Percentiles rank a stretch among this genome's conserved stretches.
Conservation (phyloP, 495 filamentous ascomycete genomes). For the Penicillium manginii region DNA sequence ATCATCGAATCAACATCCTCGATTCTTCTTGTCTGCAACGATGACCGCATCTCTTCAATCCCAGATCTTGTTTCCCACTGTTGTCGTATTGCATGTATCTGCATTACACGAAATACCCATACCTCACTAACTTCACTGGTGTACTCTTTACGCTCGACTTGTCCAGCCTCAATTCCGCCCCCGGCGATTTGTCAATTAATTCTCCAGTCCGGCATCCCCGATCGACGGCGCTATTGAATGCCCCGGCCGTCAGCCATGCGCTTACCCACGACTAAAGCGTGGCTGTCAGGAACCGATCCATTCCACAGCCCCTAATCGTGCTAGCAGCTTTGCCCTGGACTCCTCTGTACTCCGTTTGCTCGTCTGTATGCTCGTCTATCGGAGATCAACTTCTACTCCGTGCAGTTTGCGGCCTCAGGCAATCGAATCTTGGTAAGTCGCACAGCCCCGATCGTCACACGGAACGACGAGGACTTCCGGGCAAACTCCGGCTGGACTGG, state of each 20-base stretch:
- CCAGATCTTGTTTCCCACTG: slow-evolving; percentile 6
- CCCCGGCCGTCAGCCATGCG: slow-evolving; percentile 19
- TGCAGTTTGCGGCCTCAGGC: not conserved
- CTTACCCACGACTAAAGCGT: slow-evolving; percentile 22
- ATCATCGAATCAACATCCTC: not conserved
- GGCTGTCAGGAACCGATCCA: slow-evolving; percentile 25
- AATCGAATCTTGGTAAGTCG: slow-evolving; percentile 1
- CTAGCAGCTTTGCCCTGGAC: slow-evolving; percentile 10
- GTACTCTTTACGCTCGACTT: not conserved
- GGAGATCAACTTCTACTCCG: not conserved
- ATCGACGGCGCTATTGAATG: slow-evolving; percentile 36
- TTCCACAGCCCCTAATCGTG: slow-evolving; percentile 15
- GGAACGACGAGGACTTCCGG: not conserved
- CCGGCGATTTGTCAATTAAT: slow-evolving; percentile 22
- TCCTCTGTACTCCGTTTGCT: too few species aligned
- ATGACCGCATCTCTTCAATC: slow-evolving; percentile 14
- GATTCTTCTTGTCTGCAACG: not conserved
- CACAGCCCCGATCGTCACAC: slow-evolving; percentile 23
- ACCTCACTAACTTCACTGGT: slow-evolving; percentile 6
- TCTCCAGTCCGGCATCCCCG: slow-evolving; percentile 20
- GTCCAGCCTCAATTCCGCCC: not conserved
- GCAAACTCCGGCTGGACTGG: not conserved
- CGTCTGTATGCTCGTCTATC: too few species aligned
- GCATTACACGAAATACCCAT: slow-evolving; percentile 31
- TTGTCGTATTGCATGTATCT: slow-evolving; percentile 3